Percentiles rank a stretch among this genome's conserved stretches.
Evolutionary conservation across 768 basidiomycete genomes (phyloP).

Genomic region (Agrocybe chaxingu): DNA sequence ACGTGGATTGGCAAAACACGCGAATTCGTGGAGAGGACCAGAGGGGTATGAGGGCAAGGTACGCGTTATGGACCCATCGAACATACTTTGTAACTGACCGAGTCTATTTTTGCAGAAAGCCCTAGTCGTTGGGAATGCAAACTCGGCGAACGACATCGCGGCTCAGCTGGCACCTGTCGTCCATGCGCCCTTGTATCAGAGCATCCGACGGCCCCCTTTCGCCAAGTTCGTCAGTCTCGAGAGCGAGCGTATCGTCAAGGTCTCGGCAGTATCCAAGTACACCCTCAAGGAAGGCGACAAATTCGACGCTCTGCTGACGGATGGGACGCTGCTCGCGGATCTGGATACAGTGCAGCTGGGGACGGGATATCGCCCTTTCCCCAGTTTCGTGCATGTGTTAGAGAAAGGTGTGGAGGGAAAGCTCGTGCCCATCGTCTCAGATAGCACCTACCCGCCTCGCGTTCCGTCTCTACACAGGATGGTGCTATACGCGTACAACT

Average conservation of each 20-base stretch:
- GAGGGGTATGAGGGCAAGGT: conserved; percentile 35
- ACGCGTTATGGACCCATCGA: background rate
- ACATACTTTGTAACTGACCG: background rate
- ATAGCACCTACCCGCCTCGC: conserved; percentile 27
- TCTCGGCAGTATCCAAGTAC: conserved; percentile 37
- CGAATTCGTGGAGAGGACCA: conserved; percentile 39
- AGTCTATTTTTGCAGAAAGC: conserved; percentile 29
- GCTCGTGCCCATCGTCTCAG: conserved; percentile 26
- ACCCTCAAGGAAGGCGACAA: conserved; percentile 17
- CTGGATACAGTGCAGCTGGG: conserved; percentile 43
- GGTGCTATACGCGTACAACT: conserved; percentile 43
- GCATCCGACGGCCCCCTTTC: conserved; percentile 39
- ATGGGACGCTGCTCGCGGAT: conserved; percentile 33
- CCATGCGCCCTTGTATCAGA: conserved; percentile 41
- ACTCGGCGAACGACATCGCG: conserved; percentile 52
- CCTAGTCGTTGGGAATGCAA: conserved; percentile 48
- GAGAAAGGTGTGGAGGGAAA: conserved; percentile 4
- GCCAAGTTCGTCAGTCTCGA: conserved; percentile 36
- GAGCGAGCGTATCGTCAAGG: conserved; percentile 39
- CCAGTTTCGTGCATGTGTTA: conserved; percentile 37
- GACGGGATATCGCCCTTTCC: conserved; percentile 43
- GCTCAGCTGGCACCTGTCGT: conserved; percentile 39
- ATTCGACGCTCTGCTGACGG: conserved; percentile 32
- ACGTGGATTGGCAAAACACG: conserved; percentile 37
- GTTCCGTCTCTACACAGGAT: conserved; percentile 43